These are phyloP conservation scores for Schizopora paradoxa DNA, from an alignment of 1,284 basidiomycete species.

Conservation along the genomic window DNA sequence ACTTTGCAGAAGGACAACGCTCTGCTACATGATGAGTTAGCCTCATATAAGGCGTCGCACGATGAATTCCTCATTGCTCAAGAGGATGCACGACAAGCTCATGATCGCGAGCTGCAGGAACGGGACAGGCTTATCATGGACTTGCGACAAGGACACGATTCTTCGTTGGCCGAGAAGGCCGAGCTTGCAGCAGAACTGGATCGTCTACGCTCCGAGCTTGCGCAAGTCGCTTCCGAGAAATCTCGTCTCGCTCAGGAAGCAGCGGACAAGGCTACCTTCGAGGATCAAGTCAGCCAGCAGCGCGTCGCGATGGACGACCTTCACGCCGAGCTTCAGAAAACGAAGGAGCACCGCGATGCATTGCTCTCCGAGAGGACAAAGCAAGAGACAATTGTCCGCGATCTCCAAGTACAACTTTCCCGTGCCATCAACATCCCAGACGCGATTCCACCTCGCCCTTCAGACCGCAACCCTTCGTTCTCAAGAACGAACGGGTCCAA, in stretches of 20 bases:
- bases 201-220: constrained; percentile 54
- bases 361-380: constrained; percentile 67
- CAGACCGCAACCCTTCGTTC: constrained; percentile 50
- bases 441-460: constrained; percentile 34
- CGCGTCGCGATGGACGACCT: constrained; percentile 68
- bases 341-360: constrained; percentile 75
- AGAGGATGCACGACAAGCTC: constrained; percentile 44
- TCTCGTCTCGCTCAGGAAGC: constrained; percentile 62
- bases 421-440: constrained; percentile 27
- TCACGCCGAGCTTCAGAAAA: constrained; percentile 68
- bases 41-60: constrained; percentile 54
- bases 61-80: constrained; percentile 48
- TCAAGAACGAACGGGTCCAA: constrained; percentile 61
- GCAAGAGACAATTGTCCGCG: constrained; percentile 62
- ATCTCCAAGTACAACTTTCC: constrained; percentile 69
- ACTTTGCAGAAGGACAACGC: constrained; percentile 48
- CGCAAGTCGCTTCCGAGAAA: constrained; percentile 51
- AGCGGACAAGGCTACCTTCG: constrained; percentile 66
- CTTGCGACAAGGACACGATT: constrained; percentile 45
- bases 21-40: constrained; percentile 53
- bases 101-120: constrained; percentile 47
- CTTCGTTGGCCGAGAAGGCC: constrained; percentile 45
- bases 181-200: constrained; percentile 49
- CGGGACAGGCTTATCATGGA: constrained; percentile 42
- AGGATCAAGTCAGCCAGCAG: constrained; percentile 66